Percentiles rank a stretch among this genome's conserved stretches.
phyloP scores from a whole-genome alignment of 805 yeast species.

The Wickerhamiella vanderwaltii region DNA sequence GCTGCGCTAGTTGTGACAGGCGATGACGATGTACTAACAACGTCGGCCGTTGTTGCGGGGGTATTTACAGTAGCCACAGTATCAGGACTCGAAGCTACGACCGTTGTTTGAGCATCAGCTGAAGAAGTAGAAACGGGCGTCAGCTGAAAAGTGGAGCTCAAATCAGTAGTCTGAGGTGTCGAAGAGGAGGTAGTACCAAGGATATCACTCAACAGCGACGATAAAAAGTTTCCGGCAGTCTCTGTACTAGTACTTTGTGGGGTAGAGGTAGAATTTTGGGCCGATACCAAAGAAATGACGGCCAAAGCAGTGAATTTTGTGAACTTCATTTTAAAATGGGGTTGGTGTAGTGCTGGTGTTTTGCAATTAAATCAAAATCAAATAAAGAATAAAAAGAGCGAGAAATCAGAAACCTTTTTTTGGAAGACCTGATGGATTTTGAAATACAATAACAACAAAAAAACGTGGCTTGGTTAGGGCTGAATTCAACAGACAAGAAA shows the following conservation, averaged over 20 bases:
- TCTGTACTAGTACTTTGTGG: background rate
- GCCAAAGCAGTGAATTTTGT: conserved; percentile 1
- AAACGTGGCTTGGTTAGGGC: background rate
- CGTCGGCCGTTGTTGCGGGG: no score
- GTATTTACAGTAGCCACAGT: conserved; percentile 2
- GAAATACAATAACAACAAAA: no score
- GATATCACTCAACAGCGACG: conserved; percentile 1
- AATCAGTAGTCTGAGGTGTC: background rate
- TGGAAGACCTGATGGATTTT: conserved; percentile 3
- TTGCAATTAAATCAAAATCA: background rate
- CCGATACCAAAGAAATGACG: conserved; percentile 3
- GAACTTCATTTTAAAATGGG: conserved; percentile 4
- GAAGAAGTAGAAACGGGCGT: conserved; percentile 1
- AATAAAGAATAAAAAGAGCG: conserved; percentile 6
- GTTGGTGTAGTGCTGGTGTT: no score
- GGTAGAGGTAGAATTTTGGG: conserved; percentile 6
- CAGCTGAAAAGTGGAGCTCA: conserved; percentile 2
- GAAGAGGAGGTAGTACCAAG: background rate
- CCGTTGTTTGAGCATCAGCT: background rate
- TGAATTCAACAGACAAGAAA: no score
- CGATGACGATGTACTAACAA: no score
- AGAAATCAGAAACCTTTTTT: conserved; percentile 6
- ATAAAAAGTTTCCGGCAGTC: background rate
- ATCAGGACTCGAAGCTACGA: conserved; percentile 1
- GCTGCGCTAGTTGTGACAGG: no score